Base-by-base conservation (phyloP, 306 rosid species). In the Malus orientalis region DNA sequence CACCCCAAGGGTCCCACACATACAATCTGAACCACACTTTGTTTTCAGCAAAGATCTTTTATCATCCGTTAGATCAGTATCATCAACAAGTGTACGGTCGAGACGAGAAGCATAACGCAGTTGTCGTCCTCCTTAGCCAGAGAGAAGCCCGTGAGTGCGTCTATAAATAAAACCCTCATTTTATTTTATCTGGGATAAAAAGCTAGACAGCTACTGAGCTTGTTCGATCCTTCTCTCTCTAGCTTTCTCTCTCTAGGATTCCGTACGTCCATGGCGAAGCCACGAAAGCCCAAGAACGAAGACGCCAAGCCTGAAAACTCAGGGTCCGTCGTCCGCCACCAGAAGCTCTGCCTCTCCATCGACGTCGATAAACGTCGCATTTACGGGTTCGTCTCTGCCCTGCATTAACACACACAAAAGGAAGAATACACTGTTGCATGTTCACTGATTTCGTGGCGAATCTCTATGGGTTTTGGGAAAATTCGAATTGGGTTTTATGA, bases 311-410 rank as follows among this genome's bases (percentile, higher is more conserved):
- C 97, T 16, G 99, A 92, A 1, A 95, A 87, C 79, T 84, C 93
- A 6, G 97, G 85, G 8, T 89, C 96, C 55, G 82, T 89, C 55
- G 96, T 95, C 74, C 96, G 92, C 74, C 99, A 90, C 72, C 99
- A 92, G 79, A 95, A 95, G 92, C 97, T 95, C 2, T 92, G 97
- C 72, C 92, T 92, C 79, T 95, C 96, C 63, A 76, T 95, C 79
- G 97, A 95, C 84, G 54, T 90, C 80, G 91, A 85, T 6, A 81
- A 79, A 36, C 96, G 87, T 80, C 85, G 77, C 64, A 74, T 92
- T 54, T 89, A 89, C 67, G 99, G 99, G 99, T 95, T 84, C 74
- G 92, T 80, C 65, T 51, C 61, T 40, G n/a, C 70, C 67, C 73
- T 30, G 47, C 58, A n/a, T 77, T 68, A 11, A 30, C 30, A 19